Percentiles rank a stretch among this genome's conserved stretches.
Conservation (phyloP, 768 basidiomycete genomes). For the Termitomyces sp. region DNA sequence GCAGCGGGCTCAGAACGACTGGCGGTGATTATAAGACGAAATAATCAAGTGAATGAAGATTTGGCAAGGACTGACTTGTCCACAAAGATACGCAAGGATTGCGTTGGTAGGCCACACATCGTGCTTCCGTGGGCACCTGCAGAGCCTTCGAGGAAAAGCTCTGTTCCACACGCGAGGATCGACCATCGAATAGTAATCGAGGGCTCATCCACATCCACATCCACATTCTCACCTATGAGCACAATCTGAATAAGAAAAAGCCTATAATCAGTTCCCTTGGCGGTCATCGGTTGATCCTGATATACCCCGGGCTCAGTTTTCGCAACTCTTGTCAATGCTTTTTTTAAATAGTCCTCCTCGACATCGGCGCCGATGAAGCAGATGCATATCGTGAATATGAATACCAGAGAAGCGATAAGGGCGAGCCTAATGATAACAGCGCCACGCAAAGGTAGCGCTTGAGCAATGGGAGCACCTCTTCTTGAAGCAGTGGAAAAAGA, state of each 20-base stretch:
- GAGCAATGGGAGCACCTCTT: too few relatives aligned
- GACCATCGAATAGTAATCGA: conserved; percentile 52
- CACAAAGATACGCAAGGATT: background rate
- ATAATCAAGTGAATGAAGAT: too few relatives aligned
- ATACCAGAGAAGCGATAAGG: background rate
- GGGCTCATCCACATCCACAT: conserved; percentile 55
- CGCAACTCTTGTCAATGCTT: background rate
- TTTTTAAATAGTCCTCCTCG: background rate
- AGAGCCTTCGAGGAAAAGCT: background rate
- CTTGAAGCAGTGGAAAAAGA: too few relatives aligned
- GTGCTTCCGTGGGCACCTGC: background rate
- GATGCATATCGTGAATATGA: background rate
- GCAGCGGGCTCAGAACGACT: background rate
- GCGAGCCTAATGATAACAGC: background rate
- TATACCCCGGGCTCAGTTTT: background rate
- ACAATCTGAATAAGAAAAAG: conserved; percentile 34
- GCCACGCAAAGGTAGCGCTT: background rate
- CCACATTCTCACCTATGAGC: conserved; percentile 50
- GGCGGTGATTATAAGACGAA: background rate
- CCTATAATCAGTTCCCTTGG: background rate
- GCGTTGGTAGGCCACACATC: background rate
- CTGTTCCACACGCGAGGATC: conserved; percentile 44
- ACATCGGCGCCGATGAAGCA: background rate
- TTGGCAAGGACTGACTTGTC: background rate
- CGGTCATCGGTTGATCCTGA: background rate